A percentile compares a stretch with the other conserved stretches of the same genome.
Evolutionary conservation across 257 asterid species (phyloP).

Genomic region (Osmanthus fragrans): DNA sequence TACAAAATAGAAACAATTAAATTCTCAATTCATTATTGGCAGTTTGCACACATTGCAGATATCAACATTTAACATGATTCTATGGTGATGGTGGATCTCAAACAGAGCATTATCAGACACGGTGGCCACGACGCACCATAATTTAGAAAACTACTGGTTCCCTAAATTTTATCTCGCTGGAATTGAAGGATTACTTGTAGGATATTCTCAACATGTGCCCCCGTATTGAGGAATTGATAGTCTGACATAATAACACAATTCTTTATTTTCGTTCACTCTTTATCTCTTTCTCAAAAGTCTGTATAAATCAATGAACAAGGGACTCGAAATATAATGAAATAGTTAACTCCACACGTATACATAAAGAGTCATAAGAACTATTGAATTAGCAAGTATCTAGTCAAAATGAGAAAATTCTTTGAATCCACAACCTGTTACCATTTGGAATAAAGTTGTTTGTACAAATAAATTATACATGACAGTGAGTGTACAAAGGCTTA

Average conservation of each 20-base stretch:
- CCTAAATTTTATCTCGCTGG: neutral
- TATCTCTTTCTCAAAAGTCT: neutral
- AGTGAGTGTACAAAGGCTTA: no score
- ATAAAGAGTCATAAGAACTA: neutral
- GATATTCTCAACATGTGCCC: neutral
- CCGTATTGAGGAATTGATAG: neutral
- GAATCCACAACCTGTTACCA: no score
- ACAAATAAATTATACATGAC: no score
- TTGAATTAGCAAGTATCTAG: neutral
- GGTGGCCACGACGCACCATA: neutral
- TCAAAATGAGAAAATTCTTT: neutral
- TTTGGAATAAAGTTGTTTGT: no score
- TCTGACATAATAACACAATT: neutral
- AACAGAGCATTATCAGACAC: neutral
- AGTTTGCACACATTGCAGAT: no score
- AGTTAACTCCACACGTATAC: neutral
- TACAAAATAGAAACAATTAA: no score
- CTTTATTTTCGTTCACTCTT: neutral
- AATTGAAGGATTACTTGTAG: no score
- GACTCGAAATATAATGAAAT: neutral
- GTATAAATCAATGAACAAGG: neutral
- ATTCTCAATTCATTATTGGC: no score
- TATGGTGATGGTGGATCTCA: neutral
- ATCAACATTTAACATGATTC: neutral
- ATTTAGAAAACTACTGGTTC: no score